A percentile compares a stretch with the other conserved stretches of the same genome.
Evolutionary conservation across 108 stramenopile genomes (phyloP).

Genomic region (Cyclostephanos tholiformis): DNA sequence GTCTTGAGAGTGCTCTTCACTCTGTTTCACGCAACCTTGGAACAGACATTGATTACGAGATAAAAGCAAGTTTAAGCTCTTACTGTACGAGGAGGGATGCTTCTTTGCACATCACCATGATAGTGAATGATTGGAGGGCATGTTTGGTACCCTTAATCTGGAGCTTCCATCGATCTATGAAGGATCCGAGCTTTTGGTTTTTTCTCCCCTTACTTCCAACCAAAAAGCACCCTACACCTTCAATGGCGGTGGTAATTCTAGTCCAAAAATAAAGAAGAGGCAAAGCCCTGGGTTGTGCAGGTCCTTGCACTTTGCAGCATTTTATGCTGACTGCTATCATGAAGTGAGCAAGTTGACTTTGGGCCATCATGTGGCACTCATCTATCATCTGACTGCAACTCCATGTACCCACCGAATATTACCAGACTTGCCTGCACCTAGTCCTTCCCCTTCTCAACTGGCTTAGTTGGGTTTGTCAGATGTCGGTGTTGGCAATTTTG

Average conservation of each 20-base stretch:
- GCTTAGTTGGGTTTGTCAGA: too few species aligned
- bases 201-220: constrained; percentile 28
- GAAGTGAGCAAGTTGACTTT: constrained; percentile 23
- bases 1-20: constrained; percentile 20
- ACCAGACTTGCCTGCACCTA: constrained; percentile 1
- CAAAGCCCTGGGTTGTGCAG: constrained; percentile 1
- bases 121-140: constrained; percentile 45
- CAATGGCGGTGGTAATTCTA: constrained; percentile 4
- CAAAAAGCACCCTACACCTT: constrained; percentile 26
- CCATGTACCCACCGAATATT: neutral
- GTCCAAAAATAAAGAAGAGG: constrained; percentile 6
- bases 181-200: constrained; percentile 21
- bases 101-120: constrained; percentile 48
- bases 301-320: constrained; percentile 23
- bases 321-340: constrained; percentile 39
- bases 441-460: constrained; percentile 17
- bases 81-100: constrained; percentile 51
- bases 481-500: too few species aligned
- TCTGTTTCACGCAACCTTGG: constrained; percentile 23
- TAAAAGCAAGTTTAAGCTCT: constrained; percentile 43
- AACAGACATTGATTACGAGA: constrained; percentile 19
- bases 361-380: constrained; percentile 13
- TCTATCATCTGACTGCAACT: constrained; percentile 25
- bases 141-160: constrained; percentile 54
- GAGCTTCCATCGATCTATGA: constrained; percentile 37